Conservation (phyloP, 345 rosid species). For the Eucalyptus cloeziana region DNA sequence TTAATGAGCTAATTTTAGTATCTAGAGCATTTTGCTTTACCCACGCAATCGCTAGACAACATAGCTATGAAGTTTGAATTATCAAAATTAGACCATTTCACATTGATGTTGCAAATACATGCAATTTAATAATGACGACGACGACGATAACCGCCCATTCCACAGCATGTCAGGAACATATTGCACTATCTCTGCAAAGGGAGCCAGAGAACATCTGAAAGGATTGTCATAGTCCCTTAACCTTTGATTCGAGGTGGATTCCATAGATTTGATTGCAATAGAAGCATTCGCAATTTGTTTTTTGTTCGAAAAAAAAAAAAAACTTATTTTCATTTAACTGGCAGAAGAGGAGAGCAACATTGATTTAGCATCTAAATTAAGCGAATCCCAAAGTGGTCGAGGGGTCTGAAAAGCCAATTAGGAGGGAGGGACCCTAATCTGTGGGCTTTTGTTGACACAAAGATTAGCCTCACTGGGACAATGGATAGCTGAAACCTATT, state of each 20-base stretch:
- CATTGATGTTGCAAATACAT: not conserved
- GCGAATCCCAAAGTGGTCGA: accelerated
- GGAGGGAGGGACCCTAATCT: not conserved
- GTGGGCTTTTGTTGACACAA: not conserved
- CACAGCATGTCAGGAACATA: not conserved
- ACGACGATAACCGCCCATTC: not conserved
- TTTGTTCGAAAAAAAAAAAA: too few relatives aligned
- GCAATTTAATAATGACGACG: too few relatives aligned
- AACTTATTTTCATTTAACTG: too few relatives aligned
- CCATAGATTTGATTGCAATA: too few relatives aligned
- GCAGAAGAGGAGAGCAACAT: too few relatives aligned
- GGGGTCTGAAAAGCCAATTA: not conserved
- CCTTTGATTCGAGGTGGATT: too few relatives aligned
- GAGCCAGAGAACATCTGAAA: too few relatives aligned
- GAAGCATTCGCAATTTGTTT: too few relatives aligned
- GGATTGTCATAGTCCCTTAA: too few relatives aligned
- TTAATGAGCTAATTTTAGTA: not conserved
- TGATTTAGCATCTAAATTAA: too few relatives aligned
- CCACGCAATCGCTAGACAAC: not conserved
- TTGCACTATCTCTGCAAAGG: not conserved
- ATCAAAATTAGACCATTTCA: not conserved
- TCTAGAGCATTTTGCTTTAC: not conserved
- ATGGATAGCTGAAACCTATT: not conserved
- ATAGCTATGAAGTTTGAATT: not conserved
- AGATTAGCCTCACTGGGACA: not conserved